Evolutionary conservation across 106 monocot genomes (phyloP).

Genomic region (Apostasia shenzhenica): DNA sequence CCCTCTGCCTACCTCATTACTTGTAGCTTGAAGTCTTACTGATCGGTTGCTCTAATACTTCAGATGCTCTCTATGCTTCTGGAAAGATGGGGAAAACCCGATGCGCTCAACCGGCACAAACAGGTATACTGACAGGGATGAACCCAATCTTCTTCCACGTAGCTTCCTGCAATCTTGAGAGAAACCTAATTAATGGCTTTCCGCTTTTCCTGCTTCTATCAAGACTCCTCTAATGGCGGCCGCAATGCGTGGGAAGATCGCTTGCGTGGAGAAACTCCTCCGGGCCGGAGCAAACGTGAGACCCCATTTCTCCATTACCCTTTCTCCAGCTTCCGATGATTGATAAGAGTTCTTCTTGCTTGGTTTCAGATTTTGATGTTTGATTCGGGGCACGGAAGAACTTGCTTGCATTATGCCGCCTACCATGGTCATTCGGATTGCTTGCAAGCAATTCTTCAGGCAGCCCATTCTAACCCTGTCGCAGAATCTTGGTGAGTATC

Average conservation of each 20-base stretch:
- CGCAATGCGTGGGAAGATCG: conserved; percentile 78
- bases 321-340: too few relatives aligned
- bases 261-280: conserved; percentile 63
- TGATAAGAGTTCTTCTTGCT: neutral
- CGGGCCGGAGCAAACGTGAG: conserved; percentile 76
- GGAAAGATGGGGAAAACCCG: conserved; percentile 37
- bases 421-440: conserved; percentile 64
- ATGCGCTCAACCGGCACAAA: conserved; percentile 53
- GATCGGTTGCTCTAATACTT: neutral
- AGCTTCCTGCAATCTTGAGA: neutral
- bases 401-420: conserved; percentile 73
- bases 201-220: neutral
- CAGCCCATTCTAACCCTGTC: conserved; percentile 50
- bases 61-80: conserved; percentile 61
- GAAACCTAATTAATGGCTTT: neutral
- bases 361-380: conserved; percentile 12
- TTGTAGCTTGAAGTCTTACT: too few relatives aligned
- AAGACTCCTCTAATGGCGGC: conserved; percentile 87
- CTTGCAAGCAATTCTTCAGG: conserved; percentile 48
- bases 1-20: too few relatives aligned
- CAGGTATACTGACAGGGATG: conserved; percentile 29
- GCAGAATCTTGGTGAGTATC: conserved; percentile 51
- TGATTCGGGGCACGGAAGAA: conserved; percentile 52
- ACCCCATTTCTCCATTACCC: neutral
- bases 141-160: neutral